These are phyloP conservation scores for Fusarium sulawesiense DNA, from an alignment of 2,329 filamentous ascomycete genomes.

Conservation along the genomic window DNA sequence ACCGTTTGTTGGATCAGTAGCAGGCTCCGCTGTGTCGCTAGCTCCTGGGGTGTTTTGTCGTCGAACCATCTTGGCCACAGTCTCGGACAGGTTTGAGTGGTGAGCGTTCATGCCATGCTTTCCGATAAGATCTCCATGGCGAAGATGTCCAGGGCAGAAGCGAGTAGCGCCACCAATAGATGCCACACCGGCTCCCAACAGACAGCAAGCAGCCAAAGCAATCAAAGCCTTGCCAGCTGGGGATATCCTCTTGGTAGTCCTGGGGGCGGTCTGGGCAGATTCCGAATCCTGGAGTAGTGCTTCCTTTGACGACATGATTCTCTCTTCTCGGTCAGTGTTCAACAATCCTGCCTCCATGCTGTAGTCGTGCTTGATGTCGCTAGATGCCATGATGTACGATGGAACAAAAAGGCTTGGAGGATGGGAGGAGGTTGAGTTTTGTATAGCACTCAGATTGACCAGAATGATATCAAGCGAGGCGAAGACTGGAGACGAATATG, in stretches of 20 bases:
- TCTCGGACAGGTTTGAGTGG: constrained; percentile 41
- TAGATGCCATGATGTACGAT: constrained; percentile 36
- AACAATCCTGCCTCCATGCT: constrained; percentile 48
- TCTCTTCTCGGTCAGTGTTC: constrained; percentile 47
- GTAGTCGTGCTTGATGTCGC: constrained; percentile 44
- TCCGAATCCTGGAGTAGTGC: constrained; percentile 44
- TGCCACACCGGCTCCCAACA: constrained; percentile 41
- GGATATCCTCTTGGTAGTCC: constrained; percentile 34
- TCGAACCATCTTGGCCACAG: constrained; percentile 73
- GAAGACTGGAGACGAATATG: constrained; percentile 36
- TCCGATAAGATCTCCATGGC: constrained; percentile 34
- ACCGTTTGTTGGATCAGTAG: constrained; percentile 6
- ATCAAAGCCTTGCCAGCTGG: constrained; percentile 42
- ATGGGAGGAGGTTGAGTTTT: constrained; percentile 41
- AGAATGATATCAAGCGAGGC: constrained; percentile 36
- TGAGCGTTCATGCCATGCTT: constrained; percentile 42
- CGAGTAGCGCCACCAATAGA: constrained; percentile 41
- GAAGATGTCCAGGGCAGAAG: constrained; percentile 45
- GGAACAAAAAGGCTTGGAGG: constrained; percentile 16
- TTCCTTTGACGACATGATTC: constrained; percentile 45
- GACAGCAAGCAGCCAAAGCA: constrained; percentile 42
- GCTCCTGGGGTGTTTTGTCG: constrained; percentile 59
- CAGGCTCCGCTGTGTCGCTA: constrained; percentile 19
- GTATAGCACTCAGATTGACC: constrained; percentile 33
- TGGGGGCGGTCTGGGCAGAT: constrained; percentile 26